Base-by-base conservation (phyloP, 2,329 filamentous ascomycete genomes). In the Ceratocystis colombiana region DNA sequence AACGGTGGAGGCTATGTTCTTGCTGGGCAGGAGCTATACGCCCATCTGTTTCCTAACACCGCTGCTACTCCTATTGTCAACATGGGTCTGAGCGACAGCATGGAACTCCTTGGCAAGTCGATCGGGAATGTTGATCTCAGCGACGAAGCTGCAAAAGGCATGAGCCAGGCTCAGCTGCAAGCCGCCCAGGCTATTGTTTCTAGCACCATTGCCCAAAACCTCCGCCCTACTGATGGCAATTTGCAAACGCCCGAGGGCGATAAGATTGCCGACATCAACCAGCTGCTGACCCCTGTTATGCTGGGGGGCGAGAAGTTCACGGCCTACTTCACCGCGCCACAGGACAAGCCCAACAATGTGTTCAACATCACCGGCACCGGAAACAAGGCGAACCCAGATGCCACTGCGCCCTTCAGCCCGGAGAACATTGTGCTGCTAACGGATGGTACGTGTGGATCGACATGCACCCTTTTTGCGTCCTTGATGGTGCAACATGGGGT, bases 11-110 rank as follows among this genome's bases (percentile, higher is more conserved):
- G 84, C 28, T 79, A 77, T 15, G 80, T 86, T 57, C 72, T 84
- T 6, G 78, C 81, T n/a, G 84, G 82, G 17, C 84, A 84, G 69
- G 84, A 86, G 71, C 76, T 87, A 30, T 86, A 86, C 75, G 81
- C 82, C 64, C 75, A 81, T 72, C 75, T 85, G 0, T 81, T 82
- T 74, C 82, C 82, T 0, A 73, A 76, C 12, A 74, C 79, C 7
- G 73, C 77, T 2, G 77, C 78, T 2, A 82, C 80, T 66, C 79
- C 79, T 3, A 78, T 76, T 3, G 77, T 77, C 68, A 79, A 82
- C 28, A 76, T 82, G 72, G 77, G 82, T 12, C 77, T 80, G 2
- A 75, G 79, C 46, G 78, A 82, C 65, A 74, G 75, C 22, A 75
- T 80, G 72, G 78, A 55, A 70, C 78, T 17, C 73, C 83, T 73